These are phyloP conservation scores for Dujonia santamariae DNA, from an alignment of 1,139 yeast species.

Conservation along the genomic window DNA sequence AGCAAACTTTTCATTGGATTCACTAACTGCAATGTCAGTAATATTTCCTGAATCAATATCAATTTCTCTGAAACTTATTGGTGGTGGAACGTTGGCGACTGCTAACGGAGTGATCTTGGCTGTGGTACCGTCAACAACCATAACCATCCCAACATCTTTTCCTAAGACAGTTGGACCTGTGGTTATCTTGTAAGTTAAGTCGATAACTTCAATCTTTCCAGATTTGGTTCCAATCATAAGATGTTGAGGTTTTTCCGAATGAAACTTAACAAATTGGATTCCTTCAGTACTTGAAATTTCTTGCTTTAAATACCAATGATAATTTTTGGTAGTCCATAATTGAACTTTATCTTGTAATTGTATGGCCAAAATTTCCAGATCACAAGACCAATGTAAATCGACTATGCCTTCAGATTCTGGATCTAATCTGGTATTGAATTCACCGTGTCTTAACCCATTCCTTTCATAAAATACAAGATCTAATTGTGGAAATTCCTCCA, in stretches of 20 bases:
- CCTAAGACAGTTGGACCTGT: slow-evolving; percentile 71
- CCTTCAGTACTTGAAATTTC: slow-evolving; percentile 46
- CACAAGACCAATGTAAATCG: slow-evolving; percentile 76
- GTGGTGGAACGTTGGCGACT: slow-evolving; percentile 93
- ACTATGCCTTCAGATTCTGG: slow-evolving; percentile 45
- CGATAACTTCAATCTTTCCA: slow-evolving; percentile 56
- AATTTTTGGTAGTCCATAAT: slow-evolving; percentile 89
- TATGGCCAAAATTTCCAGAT: slow-evolving; percentile 76
- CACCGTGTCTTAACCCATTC: slow-evolving; percentile 91
- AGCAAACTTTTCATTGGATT: slow-evolving; percentile 59
- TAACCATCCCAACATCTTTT: slow-evolving; percentile 70
- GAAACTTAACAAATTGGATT: slow-evolving; percentile 66
- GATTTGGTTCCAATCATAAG: slow-evolving; percentile 58
- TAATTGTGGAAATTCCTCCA: slow-evolving; percentile 26
- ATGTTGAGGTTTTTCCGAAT: slow-evolving; percentile 83
- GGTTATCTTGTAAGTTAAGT: slow-evolving; percentile 61
- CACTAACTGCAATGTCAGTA: slow-evolving; percentile 61
- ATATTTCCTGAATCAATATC: slow-evolving; percentile 48
- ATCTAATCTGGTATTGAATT: slow-evolving; percentile 65
- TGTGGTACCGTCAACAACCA: slow-evolving; percentile 78
- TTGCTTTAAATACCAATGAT: slow-evolving; percentile 93
- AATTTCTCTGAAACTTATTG: slow-evolving; percentile 72
- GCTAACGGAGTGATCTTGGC: slow-evolving; percentile 79
- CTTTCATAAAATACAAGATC: slow-evolving; percentile 82
- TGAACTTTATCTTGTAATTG: slow-evolving; percentile 62